Base-by-base conservation (phyloP, 306 rosid genomes). In the Arachis stenosperma region DNA sequence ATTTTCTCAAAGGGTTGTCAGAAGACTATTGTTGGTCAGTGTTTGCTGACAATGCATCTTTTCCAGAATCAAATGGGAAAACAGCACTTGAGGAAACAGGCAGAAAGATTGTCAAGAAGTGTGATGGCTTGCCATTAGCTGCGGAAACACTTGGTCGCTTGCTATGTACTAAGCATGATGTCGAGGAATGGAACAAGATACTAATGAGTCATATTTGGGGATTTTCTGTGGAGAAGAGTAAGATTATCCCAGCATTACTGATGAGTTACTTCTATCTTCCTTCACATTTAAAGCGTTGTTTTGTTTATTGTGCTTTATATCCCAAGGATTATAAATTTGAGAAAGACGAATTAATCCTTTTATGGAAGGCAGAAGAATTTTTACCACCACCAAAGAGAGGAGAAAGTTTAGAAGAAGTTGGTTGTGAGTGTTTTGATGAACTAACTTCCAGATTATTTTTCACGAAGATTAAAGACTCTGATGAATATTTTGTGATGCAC, bases 61-160 rank as follows among this genome's bases (percentile, higher is more conserved):
- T 54, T 54, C 36, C 33, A n/a, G 2, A 17, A 8, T 54, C 60
- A 14, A 17, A 7, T 37, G 66, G 47, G 0, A 36, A 8, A 3
- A 1, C 47, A 0, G 14, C 46, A 36, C 27, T 61, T 0, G 47
- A 61, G 8, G 30, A 8, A 27, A 56, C 27, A 22, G 61, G 61
- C 2, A 27, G n/a, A 22, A 10, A 22, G 12, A 61, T 61, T 39
- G 66, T 61, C 2, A 3, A 15, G 9, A 79, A 73, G 42, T 82
- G 86, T 56, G 67, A 33, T 27, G 82, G 89, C 6, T 60, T 84
- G n/a, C 89, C 89, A 22, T 77, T 76, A 47, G 84, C 77, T 13
- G 29, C 39, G 27, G 62, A 77, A 64, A 46, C 74, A 11, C 61
- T 82, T 9, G 83, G 84, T 41, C 50, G 82, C 15, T 47, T 77